Evolutionary conservation across 2,329 filamentous ascomycete species (phyloP).

Genomic region (Rhytidhysteron rufulum): DNA sequence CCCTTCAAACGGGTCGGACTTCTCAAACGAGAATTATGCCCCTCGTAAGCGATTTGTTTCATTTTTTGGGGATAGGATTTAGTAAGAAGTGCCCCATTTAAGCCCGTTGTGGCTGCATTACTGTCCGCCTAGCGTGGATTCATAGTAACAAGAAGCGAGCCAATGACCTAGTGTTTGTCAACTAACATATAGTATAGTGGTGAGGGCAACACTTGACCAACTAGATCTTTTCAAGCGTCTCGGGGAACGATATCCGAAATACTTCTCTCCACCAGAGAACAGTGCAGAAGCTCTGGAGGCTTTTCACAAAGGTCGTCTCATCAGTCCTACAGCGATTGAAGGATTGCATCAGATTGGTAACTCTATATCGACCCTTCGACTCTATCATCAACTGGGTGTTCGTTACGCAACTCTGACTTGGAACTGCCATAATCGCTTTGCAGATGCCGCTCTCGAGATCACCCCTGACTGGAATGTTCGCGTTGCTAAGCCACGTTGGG

Average conservation of each 20-base stretch:
- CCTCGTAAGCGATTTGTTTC: constrained; percentile 60
- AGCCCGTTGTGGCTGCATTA: no score
- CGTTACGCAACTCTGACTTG: constrained; percentile 87
- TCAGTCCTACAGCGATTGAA: constrained; percentile 45
- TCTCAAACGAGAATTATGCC: constrained; percentile 68
- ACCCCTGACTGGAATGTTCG: constrained; percentile 38
- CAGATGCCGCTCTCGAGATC: constrained; percentile 71
- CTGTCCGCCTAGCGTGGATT: no score
- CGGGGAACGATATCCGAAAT: constrained; percentile 58
- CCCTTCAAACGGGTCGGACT: constrained; percentile 67
- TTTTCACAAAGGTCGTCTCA: constrained; percentile 34
- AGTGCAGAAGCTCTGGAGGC: constrained; percentile 59
- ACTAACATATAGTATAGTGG: constrained; percentile 40
- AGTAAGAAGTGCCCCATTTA: no score
- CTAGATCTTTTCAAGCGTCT: constrained; percentile 70
- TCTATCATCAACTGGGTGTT: constrained; percentile 73
- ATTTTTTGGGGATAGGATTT: no score
- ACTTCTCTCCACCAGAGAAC: constrained; percentile 63
- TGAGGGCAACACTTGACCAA: constrained; percentile 67
- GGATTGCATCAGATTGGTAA: constrained; percentile 94
- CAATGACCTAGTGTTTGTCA: no score
- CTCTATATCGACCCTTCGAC: constrained; percentile 68
- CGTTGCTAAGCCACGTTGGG: constrained; percentile 56
- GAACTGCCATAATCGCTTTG: constrained; percentile 88
- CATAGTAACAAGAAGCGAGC: no score